phyloP scores from a whole-genome alignment of 495 filamentous ascomycete species.

The Podospora fimiseda region DNA sequence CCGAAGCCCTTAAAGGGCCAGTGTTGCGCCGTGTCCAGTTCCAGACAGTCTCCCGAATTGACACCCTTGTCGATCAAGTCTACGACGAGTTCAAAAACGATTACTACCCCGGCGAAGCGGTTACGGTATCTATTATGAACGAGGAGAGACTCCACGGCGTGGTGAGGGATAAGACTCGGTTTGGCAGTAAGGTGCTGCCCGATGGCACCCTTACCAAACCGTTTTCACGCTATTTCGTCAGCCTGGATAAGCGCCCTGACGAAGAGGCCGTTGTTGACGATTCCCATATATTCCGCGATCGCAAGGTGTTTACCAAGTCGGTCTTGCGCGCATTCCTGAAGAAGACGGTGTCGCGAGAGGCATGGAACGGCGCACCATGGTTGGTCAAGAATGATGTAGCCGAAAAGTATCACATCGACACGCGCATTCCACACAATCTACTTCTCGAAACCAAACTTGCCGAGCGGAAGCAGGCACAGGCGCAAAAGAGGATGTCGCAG shows the following conservation, averaged over 20 bases:
- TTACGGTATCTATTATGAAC: constrained; percentile 63
- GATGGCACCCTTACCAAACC: constrained; percentile 61
- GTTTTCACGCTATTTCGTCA: constrained; percentile 77
- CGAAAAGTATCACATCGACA: constrained; percentile 74
- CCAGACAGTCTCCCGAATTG: constrained; percentile 81
- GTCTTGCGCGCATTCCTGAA: constrained; percentile 92
- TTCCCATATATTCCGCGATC: constrained; percentile 75
- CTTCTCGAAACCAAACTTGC: constrained; percentile 71
- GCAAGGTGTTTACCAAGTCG: constrained; percentile 91
- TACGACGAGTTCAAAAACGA: constrained; percentile 82
- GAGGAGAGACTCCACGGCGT: constrained; percentile 68
- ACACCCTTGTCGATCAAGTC: constrained; percentile 65
- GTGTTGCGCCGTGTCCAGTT: constrained; percentile 88
- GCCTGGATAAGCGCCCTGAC: constrained; percentile 57
- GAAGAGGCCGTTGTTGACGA: constrained; percentile 77
- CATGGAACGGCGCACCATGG: constrained; percentile 95
- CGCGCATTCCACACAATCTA: constrained; percentile 73
- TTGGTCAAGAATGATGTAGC: constrained; percentile 84
- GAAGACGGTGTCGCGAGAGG: constrained; percentile 82
- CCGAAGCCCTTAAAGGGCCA: constrained; percentile 84
- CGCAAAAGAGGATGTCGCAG: constrained; percentile 61
- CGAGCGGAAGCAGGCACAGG: constrained; percentile 62
- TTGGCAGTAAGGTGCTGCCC: constrained; percentile 49
- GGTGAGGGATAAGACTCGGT: constrained; percentile 81
- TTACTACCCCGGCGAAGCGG: constrained; percentile 87